Base-by-base conservation (phyloP, 179 eudicot genomes). In the Beta lomatogona region DNA sequence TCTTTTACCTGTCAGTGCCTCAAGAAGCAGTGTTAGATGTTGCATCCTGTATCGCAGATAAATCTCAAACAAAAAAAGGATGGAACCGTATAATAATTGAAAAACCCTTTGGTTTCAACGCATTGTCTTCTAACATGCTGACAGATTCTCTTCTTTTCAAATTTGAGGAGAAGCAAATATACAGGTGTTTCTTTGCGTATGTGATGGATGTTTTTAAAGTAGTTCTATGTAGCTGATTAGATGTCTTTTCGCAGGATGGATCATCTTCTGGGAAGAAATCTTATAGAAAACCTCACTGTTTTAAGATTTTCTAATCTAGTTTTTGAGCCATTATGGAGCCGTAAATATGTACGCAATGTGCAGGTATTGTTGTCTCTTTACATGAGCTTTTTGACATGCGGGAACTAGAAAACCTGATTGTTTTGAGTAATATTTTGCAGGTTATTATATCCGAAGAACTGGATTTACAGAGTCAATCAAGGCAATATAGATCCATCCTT, bases 221-320 rank as follows among this genome's bases (percentile, higher is more conserved):
- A 15, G 71, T 73, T 46, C 28, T 44, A 25, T 25, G 9, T 6
- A 11, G 28, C 66, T 14, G 28, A 44, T 11, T 19, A 48, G 41
- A 73, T 53, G 53, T 10, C 5, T 44, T 55, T 73, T 77, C 73
- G 80, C 77, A 80, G 84, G 84, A 83, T 86, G 59, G 88, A 86
- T 78, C 82, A 83, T 79, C 83, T 81, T 68, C 70, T 83, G 81
- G 88, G 88, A 57, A 83, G 86, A 77, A 78, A 86, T 74, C 83
- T 83, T 66, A 80, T 86, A 77, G 82, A 83, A 75, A 86, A 83
- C 55, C 86, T 86, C 65, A 83, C 88, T 57, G 86, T 81, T 41
- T 72, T 86, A 31, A 83, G 88, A 71, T 86, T 86, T 79, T 86
- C 82, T 75, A 81, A 83, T 78, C 72, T 86, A 36, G 79, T 81